Base-by-base conservation (phyloP, 805 yeast species). In the Torulaspora maleeae region DNA sequence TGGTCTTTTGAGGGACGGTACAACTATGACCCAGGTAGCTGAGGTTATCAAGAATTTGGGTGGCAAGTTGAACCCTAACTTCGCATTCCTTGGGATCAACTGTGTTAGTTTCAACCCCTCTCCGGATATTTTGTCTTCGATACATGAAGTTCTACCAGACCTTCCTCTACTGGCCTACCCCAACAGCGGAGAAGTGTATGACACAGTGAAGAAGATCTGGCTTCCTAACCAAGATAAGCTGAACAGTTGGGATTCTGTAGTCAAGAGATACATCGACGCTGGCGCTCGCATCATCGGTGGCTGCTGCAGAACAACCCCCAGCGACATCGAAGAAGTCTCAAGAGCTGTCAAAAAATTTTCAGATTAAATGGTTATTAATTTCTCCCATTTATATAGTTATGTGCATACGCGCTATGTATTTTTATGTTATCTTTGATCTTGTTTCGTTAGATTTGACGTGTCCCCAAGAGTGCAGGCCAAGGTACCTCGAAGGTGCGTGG, bases 121-220 rank as follows among this genome's bases (percentile, higher is more conserved):
- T 1, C 49, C 66, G 1, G 59, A 56, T 1, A 74, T 80, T 44
- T 56, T 82, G 17, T 45, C 53, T 29, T 25, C 46, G 0, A 42
- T 60, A n/a, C 57, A 55, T 35, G 22, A 41, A 22, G 48, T 27
- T 12, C 25, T 58, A 8, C 64, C 62, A 4, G 50, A 47, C 0
- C 42, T 54, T 19, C 77, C 80, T 4, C 55, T 82, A 22, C 59
- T 83, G 2, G 73, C 78, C 2, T 86, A 85, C 60, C 95, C 95
- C 7, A 86, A 86, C 64, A 79, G 86, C 36, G 95, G 95, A 1
- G 88, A 82, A 58, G 61, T 70, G 6, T 83, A 81, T 58, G 80
- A 80, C 54, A 76, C 75, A 27, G 54, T 54, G 6, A 67, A 68
- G 6, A 72, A 75, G 48, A 55, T 47, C 7, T 78, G 82, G 81